These are phyloP conservation scores for Microthyrium microscopicum DNA, from an alignment of 2,329 filamentous ascomycete species.

Conservation along the genomic window DNA sequence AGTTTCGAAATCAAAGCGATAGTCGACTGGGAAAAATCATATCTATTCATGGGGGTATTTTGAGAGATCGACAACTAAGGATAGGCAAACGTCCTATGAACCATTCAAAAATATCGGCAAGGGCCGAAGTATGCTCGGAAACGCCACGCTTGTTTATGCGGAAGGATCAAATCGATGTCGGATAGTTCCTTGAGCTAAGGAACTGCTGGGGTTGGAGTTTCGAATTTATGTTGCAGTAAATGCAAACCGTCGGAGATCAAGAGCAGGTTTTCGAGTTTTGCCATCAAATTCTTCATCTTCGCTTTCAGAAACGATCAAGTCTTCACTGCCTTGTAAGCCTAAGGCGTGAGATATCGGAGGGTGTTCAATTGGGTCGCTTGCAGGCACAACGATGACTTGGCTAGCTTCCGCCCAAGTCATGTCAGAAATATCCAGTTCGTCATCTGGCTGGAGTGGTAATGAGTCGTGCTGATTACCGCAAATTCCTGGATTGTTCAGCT, in stretches of 20 bases:
- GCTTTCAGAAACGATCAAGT: constrained; percentile 7
- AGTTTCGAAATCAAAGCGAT: too few relatives aligned
- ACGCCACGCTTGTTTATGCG: too few relatives aligned
- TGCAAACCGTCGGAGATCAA: constrained; percentile 6
- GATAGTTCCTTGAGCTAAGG: too few relatives aligned
- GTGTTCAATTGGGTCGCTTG: constrained; percentile 4
- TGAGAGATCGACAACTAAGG: too few relatives aligned
- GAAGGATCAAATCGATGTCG: too few relatives aligned
- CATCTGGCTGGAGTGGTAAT: neutral
- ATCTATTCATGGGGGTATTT: too few relatives aligned
- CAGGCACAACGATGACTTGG: constrained; percentile 6
- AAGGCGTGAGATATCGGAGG: neutral
- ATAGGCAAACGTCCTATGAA: too few relatives aligned
- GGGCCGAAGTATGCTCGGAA: too few relatives aligned
- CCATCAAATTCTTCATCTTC: constrained; percentile 4
- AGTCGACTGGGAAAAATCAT: too few relatives aligned
- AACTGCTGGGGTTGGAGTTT: too few relatives aligned
- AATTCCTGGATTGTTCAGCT: neutral
- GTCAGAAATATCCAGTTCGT: constrained; percentile 3
- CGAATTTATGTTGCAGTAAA: constrained; percentile 2
- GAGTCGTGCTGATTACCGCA: neutral
- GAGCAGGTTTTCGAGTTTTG: neutral
- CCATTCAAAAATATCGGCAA: too few relatives aligned
- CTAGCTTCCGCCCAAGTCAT: constrained; percentile 1
- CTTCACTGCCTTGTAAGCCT: constrained; percentile 3